These are phyloP conservation scores for Brassica cretica DNA, from an alignment of 345 rosid species.

Conservation along the genomic window DNA sequence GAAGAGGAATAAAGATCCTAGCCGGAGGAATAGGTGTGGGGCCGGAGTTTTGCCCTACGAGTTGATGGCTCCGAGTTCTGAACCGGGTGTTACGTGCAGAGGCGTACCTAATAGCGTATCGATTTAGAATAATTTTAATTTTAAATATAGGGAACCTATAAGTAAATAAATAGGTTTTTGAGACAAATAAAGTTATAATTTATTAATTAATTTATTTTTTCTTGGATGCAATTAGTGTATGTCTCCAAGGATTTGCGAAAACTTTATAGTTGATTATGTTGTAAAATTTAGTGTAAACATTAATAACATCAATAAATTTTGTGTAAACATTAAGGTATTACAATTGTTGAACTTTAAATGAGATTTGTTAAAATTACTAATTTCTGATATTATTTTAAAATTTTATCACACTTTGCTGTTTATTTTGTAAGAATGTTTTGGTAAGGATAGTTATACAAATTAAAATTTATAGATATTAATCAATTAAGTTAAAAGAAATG, in stretches of 20 bases:
- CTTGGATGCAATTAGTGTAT: neutral
- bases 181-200: neutral
- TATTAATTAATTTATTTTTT: neutral
- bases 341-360: neutral
- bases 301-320: too few species aligned
- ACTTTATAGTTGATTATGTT: neutral
- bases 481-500: neutral
- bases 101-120: constrained; percentile 97
- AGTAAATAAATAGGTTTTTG: neutral
- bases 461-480: neutral
- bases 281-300: neutral
- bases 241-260: neutral
- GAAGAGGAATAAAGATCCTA: constrained; percentile 63
- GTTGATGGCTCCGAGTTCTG: constrained; percentile 83
- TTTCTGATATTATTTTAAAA: neutral
- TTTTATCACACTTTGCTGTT: neutral
- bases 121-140: constrained; percentile 41
- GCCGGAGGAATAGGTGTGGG: constrained; percentile 74
- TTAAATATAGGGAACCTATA: neutral
- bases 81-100: constrained; percentile 91
- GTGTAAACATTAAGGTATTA: neutral
- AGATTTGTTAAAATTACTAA: neutral
- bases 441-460: neutral
- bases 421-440: neutral
- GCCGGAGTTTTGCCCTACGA: constrained; percentile 97